Evolutionary conservation across 2,329 filamentous ascomycete genomes (phyloP).

Genomic region (Beauveria asiatica): DNA sequence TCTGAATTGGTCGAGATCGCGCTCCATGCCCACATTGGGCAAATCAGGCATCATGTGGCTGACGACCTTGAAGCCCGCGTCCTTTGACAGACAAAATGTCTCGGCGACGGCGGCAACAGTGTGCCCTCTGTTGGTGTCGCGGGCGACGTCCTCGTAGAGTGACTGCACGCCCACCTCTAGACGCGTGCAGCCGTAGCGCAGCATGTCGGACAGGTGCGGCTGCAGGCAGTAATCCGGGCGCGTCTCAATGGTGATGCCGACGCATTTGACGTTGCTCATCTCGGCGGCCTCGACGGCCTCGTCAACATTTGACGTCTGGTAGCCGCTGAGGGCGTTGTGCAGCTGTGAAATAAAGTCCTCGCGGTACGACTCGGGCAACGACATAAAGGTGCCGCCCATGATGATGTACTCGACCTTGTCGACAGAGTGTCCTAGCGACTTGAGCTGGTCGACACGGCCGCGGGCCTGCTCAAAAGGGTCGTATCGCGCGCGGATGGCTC

Average conservation of each 20-base stretch:
- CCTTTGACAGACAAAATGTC: slow-evolving; percentile 94
- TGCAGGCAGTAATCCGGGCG: slow-evolving; percentile 94
- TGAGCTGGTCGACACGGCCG: slow-evolving; percentile 93
- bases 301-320: slow-evolving; percentile 88
- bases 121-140: slow-evolving; percentile 94
- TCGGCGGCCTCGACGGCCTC: slow-evolving; percentile 91
- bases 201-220: slow-evolving; percentile 90
- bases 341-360: slow-evolving; percentile 92
- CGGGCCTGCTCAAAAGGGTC: slow-evolving; percentile 97
- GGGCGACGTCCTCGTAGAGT: slow-evolving; percentile 94
- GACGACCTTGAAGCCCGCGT: slow-evolving; percentile 97
- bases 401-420: slow-evolving; percentile 99
- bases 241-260: slow-evolving; percentile 97
- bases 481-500: slow-evolving; percentile 91
- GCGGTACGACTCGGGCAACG: slow-evolving; percentile 76
- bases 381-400: slow-evolving; percentile 99
- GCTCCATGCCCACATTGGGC: slow-evolving; percentile 96
- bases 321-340: slow-evolving; percentile 93
- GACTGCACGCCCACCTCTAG: slow-evolving; percentile 94
- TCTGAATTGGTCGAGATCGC: slow-evolving; percentile 90
- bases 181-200: slow-evolving; percentile 93
- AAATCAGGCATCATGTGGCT: slow-evolving; percentile 99
- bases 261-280: slow-evolving; percentile 96
- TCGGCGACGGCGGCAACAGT: slow-evolving; percentile 93
- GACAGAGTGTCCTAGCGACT: slow-evolving; percentile 88